Evolutionary conservation across 1,284 basidiomycete genomes (phyloP), one percentile per base, ranked within the genome.

Genomic region (Boletus mariae): DNA sequence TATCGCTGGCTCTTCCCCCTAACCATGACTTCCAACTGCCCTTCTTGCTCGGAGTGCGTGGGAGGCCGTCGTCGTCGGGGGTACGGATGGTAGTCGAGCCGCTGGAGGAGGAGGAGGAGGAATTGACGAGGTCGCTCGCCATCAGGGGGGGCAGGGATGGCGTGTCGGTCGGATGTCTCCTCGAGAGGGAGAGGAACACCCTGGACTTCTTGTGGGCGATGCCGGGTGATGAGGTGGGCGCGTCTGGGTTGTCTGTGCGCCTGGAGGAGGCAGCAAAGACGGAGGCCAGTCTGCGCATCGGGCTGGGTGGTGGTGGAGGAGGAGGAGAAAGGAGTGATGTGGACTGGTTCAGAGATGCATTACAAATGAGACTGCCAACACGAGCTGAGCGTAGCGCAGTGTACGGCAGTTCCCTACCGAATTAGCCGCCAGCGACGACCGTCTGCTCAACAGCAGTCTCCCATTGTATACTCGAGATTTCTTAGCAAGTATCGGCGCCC

Each of bases 31-130:
- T 74, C 79, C 80, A 83, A 35, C 55, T 66, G 46, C 76, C 73
- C 59, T 73, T 78, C 61, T 64, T 66, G 61, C 72, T 75, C 26
- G 64, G 62, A n/a, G 61, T 64, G 56, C 68, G 65, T 57, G 73
- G 63, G 54, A 73, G 63, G 57, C 68, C 73, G 59, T 85, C 83
- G 59, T 86, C 78, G 58, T 76, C 83, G 35, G 84, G 83, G 9
- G 85, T 85, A 53, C 76, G 78, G 38, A 83, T 72, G 52, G 79
- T 80, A 44, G 78, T 75, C 13, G 80, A 83, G 51, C 79, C 82
- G 45, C 76, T 79, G 1, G 84, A 85, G 9, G 85, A 82, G 20
- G 80, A 79, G 12, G 84, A 82, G 1, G 82, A 83, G 17, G 75
- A 77, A 23, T 62, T 62, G 15, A 59, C 51, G 35, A 66, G 57